Evolutionary conservation across 1,284 basidiomycete genomes (phyloP).

Genomic region (Uromyces viciae-fabae): DNA sequence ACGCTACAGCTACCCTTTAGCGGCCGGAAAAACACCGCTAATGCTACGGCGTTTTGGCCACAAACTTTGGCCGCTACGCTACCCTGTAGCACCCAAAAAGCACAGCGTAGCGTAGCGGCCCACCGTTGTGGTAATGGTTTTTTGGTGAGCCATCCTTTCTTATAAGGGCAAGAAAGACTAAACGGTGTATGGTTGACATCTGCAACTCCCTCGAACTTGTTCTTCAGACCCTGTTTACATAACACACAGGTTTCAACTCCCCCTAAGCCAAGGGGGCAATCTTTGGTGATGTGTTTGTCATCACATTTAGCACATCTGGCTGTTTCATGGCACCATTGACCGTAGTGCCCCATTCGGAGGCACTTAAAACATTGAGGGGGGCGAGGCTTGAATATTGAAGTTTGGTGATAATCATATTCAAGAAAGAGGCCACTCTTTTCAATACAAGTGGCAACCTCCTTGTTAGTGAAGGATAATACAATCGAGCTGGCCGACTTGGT

Average conservation of each 20-base stretch:
- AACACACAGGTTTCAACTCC: neutral
- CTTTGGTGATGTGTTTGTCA: neutral
- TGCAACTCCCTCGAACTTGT: neutral
- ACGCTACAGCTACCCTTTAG: no score
- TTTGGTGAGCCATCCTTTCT: neutral
- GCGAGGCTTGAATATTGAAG: neutral
- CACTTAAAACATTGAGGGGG: conserved; percentile 4
- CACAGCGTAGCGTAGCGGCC: no score
- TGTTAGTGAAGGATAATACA: neutral
- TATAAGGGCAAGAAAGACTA: neutral
- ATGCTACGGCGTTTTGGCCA: no score
- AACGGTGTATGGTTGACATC: neutral
- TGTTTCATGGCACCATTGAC: neutral
- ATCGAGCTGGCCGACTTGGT: neutral
- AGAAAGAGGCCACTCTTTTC: neutral
- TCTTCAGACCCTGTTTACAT: neutral
- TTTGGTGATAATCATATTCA: neutral
- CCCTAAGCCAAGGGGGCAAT: neutral
- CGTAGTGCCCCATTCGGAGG: conserved; percentile 1
- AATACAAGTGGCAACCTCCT: neutral
- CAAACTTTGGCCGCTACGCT: no score
- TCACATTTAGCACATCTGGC: conserved; percentile 15
- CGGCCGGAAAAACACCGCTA: no score
- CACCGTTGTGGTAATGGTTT: neutral
- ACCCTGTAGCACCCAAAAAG: no score